These are phyloP conservation scores for Trichoderma asperelloides DNA, from an alignment of 495 filamentous ascomycete species.

Conservation along the genomic window DNA sequence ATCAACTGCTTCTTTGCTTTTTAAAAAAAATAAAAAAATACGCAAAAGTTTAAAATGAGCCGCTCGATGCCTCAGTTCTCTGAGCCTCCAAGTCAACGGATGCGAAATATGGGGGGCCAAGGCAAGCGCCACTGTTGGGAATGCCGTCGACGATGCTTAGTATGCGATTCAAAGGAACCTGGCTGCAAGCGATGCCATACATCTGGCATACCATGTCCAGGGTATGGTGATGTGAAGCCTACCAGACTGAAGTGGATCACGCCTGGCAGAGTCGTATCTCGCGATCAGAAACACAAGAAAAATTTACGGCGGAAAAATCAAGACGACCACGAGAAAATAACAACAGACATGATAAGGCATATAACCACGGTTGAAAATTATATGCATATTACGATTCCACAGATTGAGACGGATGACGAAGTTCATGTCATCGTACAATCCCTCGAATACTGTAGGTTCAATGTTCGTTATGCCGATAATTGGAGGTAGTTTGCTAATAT, in stretches of 20 bases:
- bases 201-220: constrained; percentile 20
- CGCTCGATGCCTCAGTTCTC: neutral
- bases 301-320: neutral
- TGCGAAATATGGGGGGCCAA: constrained; percentile 1
- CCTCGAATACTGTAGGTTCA: constrained; percentile 17
- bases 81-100: neutral
- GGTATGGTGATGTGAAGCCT: constrained; percentile 21
- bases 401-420: constrained; percentile 4
- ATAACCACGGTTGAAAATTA: neutral
- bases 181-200: constrained; percentile 19
- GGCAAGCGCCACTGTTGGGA: constrained; percentile 25
- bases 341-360: neutral
- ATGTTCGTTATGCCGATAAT: neutral
- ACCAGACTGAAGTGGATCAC: constrained; percentile 20
- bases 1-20: no score
- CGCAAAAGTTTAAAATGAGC: neutral
- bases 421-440: constrained; percentile 7
- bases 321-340: neutral
- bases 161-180: constrained; percentile 21
- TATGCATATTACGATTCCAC: neutral
- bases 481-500: neutral
- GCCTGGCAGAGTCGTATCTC: constrained; percentile 22
- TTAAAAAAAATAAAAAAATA: no score
- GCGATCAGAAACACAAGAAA: constrained; percentile 11
- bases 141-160: constrained; percentile 22